phyloP scores from a whole-genome alignment of 2,329 filamentous ascomycete genomes.

The Pseudogymnoascus sp. region DNA sequence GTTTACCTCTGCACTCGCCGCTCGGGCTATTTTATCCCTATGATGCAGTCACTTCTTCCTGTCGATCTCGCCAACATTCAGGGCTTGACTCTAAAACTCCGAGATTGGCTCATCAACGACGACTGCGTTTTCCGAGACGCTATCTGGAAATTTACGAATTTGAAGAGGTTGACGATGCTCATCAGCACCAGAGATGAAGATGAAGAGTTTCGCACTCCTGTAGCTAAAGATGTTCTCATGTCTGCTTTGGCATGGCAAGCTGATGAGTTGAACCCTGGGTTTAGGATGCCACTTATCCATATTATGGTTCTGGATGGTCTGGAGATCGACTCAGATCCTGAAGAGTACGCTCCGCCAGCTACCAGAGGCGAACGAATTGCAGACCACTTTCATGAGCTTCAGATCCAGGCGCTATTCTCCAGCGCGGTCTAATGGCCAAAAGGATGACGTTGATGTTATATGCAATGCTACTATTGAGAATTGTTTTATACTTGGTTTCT shows the following conservation, averaged over 20 bases:
- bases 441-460: not conserved
- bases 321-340: constrained; percentile 5
- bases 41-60: not conserved
- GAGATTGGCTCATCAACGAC: constrained; percentile 3
- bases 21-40: not conserved
- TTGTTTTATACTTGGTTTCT: not conserved
- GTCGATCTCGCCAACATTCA: not conserved
- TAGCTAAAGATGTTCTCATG: not conserved
- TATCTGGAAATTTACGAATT: constrained; percentile 3
- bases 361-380: not conserved
- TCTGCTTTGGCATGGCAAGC: not conserved
- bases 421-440: constrained; percentile 1
- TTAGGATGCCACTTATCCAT: not conserved
- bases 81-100: not conserved
- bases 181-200: not conserved
- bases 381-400: not conserved
- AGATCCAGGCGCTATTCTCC: not conserved
- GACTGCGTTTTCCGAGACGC: constrained; percentile 4
- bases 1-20: constrained; percentile 8
- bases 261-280: not conserved
- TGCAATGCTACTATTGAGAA: not conserved
- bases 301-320: not conserved
- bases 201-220: not conserved
- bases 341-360: not conserved
- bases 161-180: not conserved